Conservation (phyloP, 2,329 filamentous ascomycete genomes). For the Didymella keratinophila region DNA sequence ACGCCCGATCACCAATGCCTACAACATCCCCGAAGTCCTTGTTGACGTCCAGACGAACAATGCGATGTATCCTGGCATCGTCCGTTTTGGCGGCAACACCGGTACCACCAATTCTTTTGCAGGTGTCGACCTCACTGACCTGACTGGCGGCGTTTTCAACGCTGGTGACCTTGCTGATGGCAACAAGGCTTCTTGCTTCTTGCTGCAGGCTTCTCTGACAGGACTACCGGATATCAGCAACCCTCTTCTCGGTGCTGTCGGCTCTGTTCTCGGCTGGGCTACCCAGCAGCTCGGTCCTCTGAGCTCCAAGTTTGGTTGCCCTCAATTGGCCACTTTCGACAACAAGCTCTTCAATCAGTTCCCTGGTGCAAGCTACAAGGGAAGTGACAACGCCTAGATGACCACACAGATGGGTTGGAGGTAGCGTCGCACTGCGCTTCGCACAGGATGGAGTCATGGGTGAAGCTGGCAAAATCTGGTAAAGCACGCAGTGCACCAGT, state of each 20-base stretch:
- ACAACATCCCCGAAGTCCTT: conserved; percentile 19
- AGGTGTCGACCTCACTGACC: conserved; percentile 27
- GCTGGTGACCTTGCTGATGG: conserved; percentile 23
- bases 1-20: conserved; percentile 8
- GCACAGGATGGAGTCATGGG: background rate
- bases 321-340: conserved; percentile 27
- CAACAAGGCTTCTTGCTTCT: conserved; percentile 31
- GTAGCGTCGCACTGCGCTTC: conserved; percentile 7
- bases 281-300: conserved; percentile 27
- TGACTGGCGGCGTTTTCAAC: conserved; percentile 32
- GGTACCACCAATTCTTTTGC: conserved; percentile 29
- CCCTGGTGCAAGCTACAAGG: conserved; percentile 26
- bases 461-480: background rate
- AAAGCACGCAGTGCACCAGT: conserved; percentile 18
- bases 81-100: conserved; percentile 32
- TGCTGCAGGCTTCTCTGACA: conserved; percentile 26
- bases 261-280: conserved; percentile 27
- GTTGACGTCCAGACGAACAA: conserved; percentile 26
- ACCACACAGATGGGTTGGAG: background rate
- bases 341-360: conserved; percentile 26
- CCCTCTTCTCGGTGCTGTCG: conserved; percentile 25
- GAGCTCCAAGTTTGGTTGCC: conserved; percentile 22
- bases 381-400: conserved; percentile 5
- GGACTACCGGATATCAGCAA: conserved; percentile 25
- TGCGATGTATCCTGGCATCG: conserved; percentile 27